Percentiles rank a stretch among this genome's conserved stretches.
Conservation (phyloP, 1,284 basidiomycete genomes). For the Marasmius sp. region DNA sequence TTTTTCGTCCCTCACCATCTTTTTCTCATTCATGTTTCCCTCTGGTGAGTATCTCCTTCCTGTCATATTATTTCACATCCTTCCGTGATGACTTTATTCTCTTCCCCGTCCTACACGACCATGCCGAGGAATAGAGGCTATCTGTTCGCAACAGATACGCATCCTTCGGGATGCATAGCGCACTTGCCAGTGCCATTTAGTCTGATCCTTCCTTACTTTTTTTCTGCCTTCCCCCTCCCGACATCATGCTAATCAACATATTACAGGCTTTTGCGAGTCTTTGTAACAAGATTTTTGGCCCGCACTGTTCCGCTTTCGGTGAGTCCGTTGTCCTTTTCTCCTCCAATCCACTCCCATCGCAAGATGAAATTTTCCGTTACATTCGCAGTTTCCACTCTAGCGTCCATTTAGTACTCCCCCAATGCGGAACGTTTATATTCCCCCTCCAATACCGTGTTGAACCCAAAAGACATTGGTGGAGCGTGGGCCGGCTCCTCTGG, state of each 20-base stretch:
- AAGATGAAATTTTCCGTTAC: conserved; percentile 63
- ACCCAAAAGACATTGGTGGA: conserved; percentile 58
- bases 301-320: background rate
- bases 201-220: conserved; percentile 47
- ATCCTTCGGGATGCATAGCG: conserved; percentile 61
- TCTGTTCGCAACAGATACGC: conserved; percentile 72
- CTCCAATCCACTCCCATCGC: conserved; percentile 22
- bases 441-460: conserved; percentile 47
- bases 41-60: background rate
- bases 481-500: conserved; percentile 54
- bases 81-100: conserved; percentile 72
- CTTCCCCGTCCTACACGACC: conserved; percentile 84
- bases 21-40: background rate
- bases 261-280: background rate
- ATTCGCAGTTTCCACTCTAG: conserved; percentile 82
- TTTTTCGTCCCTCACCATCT: background rate
- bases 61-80: conserved; percentile 11
- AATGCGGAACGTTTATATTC: conserved; percentile 61
- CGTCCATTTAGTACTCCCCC: conserved; percentile 71
- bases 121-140: conserved; percentile 70
- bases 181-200: conserved; percentile 84
- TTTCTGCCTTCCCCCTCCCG: conserved; percentile 1
- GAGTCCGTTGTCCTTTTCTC: conserved; percentile 5
- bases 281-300: background rate
- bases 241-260: background rate